These are phyloP conservation scores for grape (Vitis vinifera) DNA, from an alignment of 164 flowering plant genomes.

Conservation along the genomic window ASM3070453v1 NC_081817.1:15370001-15370500, in stretches of 20 bases:
- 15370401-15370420: conserved; percentile 52
- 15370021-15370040: conserved; percentile 2
- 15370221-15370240: conserved; percentile 25
- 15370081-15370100: conserved; percentile 36
- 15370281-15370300: conserved; percentile 63
- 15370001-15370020: background rate
- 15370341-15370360: conserved; percentile 81
- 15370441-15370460: conserved; percentile 70
- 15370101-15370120: conserved; percentile 36
- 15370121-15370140: conserved; percentile 44
- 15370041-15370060: background rate
- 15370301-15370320: conserved; percentile 72
- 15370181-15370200: conserved; percentile 30
- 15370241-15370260: conserved; percentile 19
- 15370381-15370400: conserved; percentile 57
- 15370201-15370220: conserved; percentile 9
- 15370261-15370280: conserved; percentile 25
- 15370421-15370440: conserved; percentile 87
- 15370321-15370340: conserved; percentile 78
- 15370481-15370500: conserved; percentile 76
- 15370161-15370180: conserved; percentile 22
- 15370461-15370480: conserved; percentile 52
- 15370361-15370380: conserved; percentile 75
- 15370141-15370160: conserved; percentile 30
- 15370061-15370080: conserved; percentile 33